A percentile compares a stretch with the other conserved stretches of the same genome.
These are phyloP conservation scores for Pseudogymnoascus sp. DNA, from an alignment of 2,329 filamentous ascomycete species.

Conservation along the genomic window DNA sequence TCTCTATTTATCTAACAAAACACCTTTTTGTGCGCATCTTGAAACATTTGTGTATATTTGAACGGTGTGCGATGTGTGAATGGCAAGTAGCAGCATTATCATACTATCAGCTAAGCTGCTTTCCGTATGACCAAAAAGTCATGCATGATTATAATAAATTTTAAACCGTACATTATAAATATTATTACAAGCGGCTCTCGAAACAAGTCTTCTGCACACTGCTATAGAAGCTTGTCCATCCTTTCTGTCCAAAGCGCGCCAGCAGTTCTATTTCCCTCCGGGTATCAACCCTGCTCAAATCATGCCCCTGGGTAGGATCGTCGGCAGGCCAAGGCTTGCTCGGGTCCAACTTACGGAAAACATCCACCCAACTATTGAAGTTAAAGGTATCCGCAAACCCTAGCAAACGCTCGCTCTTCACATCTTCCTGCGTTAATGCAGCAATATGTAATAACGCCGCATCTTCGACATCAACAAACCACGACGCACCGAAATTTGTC, in stretches of 20 bases:
- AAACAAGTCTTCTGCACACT: conserved; percentile 2
- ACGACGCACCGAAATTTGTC: background rate
- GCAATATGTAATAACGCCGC: background rate
- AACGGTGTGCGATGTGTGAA: no score
- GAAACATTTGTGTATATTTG: no score
- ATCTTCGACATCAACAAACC: background rate
- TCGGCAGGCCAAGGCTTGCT: conserved; percentile 6
- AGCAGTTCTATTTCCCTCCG: background rate
- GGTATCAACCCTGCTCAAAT: background rate
- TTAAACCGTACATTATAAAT: no score
- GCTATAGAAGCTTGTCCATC: background rate
- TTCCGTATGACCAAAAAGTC: no score
- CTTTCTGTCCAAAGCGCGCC: background rate
- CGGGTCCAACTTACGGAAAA: background rate
- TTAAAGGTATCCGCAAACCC: background rate
- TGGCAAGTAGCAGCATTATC: no score
- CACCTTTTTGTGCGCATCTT: no score
- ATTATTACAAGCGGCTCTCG: background rate
- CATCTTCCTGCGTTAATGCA: background rate
- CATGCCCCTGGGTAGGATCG: conserved; percentile 1
- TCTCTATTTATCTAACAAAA: no score
- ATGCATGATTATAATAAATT: no score
- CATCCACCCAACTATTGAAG: conserved; percentile 1
- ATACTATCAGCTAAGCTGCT: no score
- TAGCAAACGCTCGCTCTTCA: background rate